Percentiles rank a stretch among this genome's conserved stretches.
Evolutionary conservation across 169 alveolate genomes (phyloP).

Genomic region (Plasmodium knowlesi): DNA sequence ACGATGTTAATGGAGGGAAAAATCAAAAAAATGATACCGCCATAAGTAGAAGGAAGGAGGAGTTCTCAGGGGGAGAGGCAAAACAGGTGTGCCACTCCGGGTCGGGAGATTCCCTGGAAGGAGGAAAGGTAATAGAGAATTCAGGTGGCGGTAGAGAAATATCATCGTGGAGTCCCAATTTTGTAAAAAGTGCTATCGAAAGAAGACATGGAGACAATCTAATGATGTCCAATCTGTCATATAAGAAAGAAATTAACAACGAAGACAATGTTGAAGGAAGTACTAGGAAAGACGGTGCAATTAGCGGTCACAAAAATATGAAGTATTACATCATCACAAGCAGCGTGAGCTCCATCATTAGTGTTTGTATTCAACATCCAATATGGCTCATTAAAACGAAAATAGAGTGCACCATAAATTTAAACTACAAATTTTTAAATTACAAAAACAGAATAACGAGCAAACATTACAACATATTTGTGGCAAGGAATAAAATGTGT

Average conservation of each 20-base stretch:
- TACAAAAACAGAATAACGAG: slow-evolving; percentile 56
- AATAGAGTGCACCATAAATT: slow-evolving; percentile 73
- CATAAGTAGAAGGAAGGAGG: neutral
- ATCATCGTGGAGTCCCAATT: neutral
- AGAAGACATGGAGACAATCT: neutral
- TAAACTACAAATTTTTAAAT: slow-evolving; percentile 64
- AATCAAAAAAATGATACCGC: neutral
- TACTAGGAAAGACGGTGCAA: neutral
- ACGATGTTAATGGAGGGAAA: neutral
- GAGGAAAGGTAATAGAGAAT: neutral
- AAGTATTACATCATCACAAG: slow-evolving; percentile 62
- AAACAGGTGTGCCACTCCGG: neutral
- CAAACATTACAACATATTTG: slow-evolving; percentile 38
- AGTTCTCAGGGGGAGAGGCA: neutral
- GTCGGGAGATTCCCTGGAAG: neutral
- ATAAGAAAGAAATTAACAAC: slow-evolving; percentile 1
- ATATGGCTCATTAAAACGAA: slow-evolving; percentile 64
- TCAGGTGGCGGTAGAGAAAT: neutral
- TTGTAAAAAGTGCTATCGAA: neutral
- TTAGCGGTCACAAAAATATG: slow-evolving; percentile 23
- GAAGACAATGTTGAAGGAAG: neutral
- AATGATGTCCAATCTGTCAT: neutral
- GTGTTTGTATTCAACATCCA: slow-evolving; percentile 57
- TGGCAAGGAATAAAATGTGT: slow-evolving; percentile 7
- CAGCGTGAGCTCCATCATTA: slow-evolving; percentile 58